Evolutionary conservation across 1,139 yeast species (phyloP).

Genomic region (Arxiozyma slooffiae): DNA sequence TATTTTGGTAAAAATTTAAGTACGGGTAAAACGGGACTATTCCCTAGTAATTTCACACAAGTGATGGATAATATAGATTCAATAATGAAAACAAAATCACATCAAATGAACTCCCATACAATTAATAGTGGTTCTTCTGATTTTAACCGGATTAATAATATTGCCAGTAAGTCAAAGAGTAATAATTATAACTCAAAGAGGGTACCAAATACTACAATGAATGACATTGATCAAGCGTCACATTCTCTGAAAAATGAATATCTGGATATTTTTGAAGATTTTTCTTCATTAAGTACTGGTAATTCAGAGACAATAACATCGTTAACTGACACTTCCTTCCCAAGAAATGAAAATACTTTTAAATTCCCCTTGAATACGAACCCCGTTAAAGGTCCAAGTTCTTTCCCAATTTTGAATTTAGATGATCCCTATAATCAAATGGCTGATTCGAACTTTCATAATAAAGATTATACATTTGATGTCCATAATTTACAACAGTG

Average conservation of each 20-base stretch:
- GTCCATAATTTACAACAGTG: constrained; percentile 49
- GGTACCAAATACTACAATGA: constrained; percentile 48
- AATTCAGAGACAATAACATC: constrained; percentile 1
- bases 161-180: not conserved
- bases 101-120: not conserved
- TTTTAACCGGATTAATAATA: not conserved
- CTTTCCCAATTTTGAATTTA: not conserved
- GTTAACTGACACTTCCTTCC: not conserved
- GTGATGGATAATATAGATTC: constrained; percentile 27
- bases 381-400: not conserved
- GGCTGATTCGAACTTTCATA: not conserved
- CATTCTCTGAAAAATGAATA: constrained; percentile 49
- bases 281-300: not conserved
- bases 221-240: constrained; percentile 78
- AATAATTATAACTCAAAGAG: constrained; percentile 19
- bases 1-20: constrained; percentile 73
- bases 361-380: not conserved
- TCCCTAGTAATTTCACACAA: constrained; percentile 79
- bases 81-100: constrained; percentile 37
- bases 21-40: constrained; percentile 69
- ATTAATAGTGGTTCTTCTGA: not conserved
- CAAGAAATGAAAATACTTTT: not conserved
- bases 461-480: constrained; percentile 16
- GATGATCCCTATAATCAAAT: not conserved
- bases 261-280: constrained; percentile 6